Conservation (phyloP, 192 early-diverging fungal genomes). For the Podila clonocystis region DNA sequence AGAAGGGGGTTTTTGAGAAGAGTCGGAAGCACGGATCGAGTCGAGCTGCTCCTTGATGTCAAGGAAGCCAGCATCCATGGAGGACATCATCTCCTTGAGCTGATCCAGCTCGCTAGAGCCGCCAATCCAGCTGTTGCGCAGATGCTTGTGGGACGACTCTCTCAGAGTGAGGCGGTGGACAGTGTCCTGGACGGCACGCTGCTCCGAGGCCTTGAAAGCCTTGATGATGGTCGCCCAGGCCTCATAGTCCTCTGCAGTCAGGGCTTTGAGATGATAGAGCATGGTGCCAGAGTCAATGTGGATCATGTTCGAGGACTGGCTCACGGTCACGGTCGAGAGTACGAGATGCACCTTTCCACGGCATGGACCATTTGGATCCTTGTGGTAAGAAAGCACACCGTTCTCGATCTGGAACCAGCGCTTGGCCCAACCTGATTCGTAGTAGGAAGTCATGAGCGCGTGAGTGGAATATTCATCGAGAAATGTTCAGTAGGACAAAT, state of each 20-base stretch:
- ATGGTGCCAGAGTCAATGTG: constrained; percentile 89
- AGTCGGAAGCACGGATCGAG: constrained; percentile 16
- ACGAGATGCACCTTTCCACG: constrained; percentile 73
- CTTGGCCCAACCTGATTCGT: constrained; percentile 78
- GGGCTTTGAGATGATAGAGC: constrained; percentile 86
- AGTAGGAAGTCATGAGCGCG: too few relatives aligned
- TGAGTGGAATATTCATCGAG: too few relatives aligned
- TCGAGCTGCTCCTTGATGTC: constrained; percentile 49
- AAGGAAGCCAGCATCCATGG: constrained; percentile 48
- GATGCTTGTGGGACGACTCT: constrained; percentile 24
- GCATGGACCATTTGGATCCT: constrained; percentile 69
- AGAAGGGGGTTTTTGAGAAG: constrained; percentile 9
- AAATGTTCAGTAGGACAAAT: too few relatives aligned
- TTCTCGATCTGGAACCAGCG: constrained; percentile 88
- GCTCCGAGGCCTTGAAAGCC: constrained; percentile 31
- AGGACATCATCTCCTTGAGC: constrained; percentile 45
- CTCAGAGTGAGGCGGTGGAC: constrained; percentile 31
- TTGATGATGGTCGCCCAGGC: constrained; percentile 68
- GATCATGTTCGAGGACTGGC: constrained; percentile 73
- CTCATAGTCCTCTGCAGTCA: constrained; percentile 73
- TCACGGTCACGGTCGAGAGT: constrained; percentile 70
- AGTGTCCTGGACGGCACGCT: constrained; percentile 30
- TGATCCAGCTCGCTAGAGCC: constrained; percentile 33
- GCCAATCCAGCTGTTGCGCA: constrained; percentile 46
- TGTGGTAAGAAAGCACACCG: constrained; percentile 85